Evolutionary conservation across 2,329 filamentous ascomycete species (phyloP).

Genomic region (Neurospora crassa): DNA sequence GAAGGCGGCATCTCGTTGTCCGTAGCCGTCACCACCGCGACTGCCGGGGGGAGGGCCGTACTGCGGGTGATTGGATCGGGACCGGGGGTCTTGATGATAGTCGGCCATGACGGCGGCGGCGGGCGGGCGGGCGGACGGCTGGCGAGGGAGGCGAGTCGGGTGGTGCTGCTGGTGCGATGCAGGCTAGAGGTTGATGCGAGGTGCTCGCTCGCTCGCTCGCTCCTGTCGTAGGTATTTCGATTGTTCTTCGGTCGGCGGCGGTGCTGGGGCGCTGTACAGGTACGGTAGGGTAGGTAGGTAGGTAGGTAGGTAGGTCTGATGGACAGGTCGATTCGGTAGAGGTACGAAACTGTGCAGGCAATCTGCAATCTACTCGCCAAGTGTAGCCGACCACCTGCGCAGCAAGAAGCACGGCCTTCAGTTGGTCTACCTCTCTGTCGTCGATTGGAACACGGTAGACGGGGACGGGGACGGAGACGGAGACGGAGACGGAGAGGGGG

Average conservation of each 20-base stretch:
- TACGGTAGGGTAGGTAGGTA: background rate
- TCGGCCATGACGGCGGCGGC: conserved; percentile 40
- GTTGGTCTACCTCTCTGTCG: background rate
- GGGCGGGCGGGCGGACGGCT: conserved; percentile 23
- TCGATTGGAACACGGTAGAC: background rate
- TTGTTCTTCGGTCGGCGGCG: background rate
- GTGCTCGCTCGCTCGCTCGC: background rate
- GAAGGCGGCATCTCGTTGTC: conserved; percentile 86
- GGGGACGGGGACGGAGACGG: background rate
- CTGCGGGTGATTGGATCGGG: conserved; percentile 29
- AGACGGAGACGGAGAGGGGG: background rate
- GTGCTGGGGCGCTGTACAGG: background rate
- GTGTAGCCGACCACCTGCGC: background rate
- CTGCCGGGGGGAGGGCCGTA: conserved; percentile 41
- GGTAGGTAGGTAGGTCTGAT: background rate
- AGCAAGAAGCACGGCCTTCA: background rate
- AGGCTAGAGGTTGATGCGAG: background rate
- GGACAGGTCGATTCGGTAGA: background rate
- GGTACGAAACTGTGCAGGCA: background rate
- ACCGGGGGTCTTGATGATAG: conserved; percentile 40
- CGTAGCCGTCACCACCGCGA: conserved; percentile 20
- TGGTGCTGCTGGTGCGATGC: conserved; percentile 6
- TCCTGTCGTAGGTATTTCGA: background rate
- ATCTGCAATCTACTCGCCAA: background rate
- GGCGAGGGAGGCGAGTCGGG: conserved; percentile 6